Evolutionary conservation across 176 grass and related monocot species (phyloP).

Genomic region (Rhynchospora tenuis): DNA sequence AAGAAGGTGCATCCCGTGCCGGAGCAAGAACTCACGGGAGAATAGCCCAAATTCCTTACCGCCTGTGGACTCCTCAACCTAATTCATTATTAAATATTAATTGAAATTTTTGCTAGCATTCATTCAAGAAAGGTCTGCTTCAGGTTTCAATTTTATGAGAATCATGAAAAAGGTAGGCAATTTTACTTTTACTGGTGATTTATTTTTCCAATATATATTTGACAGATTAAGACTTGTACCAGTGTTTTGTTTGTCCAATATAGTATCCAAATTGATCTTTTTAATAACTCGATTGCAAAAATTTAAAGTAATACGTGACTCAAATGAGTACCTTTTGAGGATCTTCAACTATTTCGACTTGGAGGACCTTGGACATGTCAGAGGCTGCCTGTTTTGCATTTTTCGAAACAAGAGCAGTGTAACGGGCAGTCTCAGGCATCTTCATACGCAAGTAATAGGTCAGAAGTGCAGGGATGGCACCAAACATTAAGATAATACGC

Average conservation of each 20-base stretch:
- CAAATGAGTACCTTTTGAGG: conserved; percentile 7
- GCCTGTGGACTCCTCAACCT: neutral
- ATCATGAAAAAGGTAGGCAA: neutral
- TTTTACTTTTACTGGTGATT: neutral
- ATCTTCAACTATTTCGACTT: conserved; percentile 42
- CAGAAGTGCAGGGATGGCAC: conserved; percentile 52
- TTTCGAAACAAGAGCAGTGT: conserved; percentile 44
- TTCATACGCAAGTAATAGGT: conserved; percentile 70
- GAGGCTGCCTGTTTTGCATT: conserved; percentile 52
- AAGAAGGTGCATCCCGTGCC: conserved; percentile 46
- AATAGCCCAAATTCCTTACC: conserved; percentile 37
- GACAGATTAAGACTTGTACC: neutral
- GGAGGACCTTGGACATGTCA: conserved; percentile 64
- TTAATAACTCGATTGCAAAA: neutral
- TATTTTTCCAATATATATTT: neutral
- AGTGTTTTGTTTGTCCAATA: neutral
- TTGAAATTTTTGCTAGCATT: neutral
- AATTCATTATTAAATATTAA: neutral
- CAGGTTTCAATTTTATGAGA: neutral
- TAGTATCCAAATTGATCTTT: neutral
- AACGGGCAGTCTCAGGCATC: conserved; percentile 46
- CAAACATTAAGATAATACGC: conserved; percentile 73
- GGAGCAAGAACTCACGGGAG: conserved; percentile 30
- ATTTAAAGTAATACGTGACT: neutral
- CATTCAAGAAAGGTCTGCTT: neutral